Evolutionary conservation across 1,139 yeast genomes (phyloP).

Genomic region (Petasospora rhodanensis): DNA sequence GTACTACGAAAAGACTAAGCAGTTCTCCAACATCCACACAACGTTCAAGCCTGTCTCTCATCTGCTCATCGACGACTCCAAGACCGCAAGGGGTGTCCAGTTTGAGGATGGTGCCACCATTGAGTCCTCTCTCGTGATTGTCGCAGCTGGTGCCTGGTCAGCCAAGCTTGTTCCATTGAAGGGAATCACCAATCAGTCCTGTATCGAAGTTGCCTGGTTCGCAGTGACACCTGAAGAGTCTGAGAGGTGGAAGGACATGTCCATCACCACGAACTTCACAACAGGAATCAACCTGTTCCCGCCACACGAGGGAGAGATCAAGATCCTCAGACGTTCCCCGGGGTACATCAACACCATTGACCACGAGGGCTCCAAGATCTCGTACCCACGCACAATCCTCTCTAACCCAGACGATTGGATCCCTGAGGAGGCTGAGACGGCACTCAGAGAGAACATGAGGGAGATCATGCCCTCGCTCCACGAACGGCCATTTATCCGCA

Average conservation of each 20-base stretch:
- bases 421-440: conserved; percentile 18
- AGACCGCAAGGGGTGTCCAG: conserved; percentile 28
- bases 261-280: conserved; percentile 15
- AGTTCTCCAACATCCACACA: conserved; percentile 3
- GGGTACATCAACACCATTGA: conserved; percentile 21
- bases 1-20: conserved; percentile 12
- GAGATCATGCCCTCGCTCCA: conserved; percentile 27
- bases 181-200: conserved; percentile 24
- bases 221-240: conserved; percentile 23
- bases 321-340: conserved; percentile 29
- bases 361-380: conserved; percentile 6
- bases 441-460: conserved; percentile 25
- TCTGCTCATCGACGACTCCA: conserved; percentile 5
- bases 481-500: conserved; percentile 22
- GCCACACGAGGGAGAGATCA: conserved; percentile 26
- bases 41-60: conserved; percentile 9
- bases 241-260: conserved; percentile 11
- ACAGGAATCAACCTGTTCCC: conserved; percentile 27
- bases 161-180: conserved; percentile 30
- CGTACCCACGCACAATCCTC: conserved; percentile 17
- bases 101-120: conserved; percentile 28
- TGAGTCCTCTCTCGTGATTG: conserved; percentile 29
- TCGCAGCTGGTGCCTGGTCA: conserved; percentile 41
- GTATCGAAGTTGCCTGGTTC: conserved; percentile 26
- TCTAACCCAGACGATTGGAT: conserved; percentile 28